Evolutionary conservation across 768 basidiomycete genomes (phyloP), one percentile per base, ranked within the genome.

Genomic region (Crepidotus variabilis): DNA sequence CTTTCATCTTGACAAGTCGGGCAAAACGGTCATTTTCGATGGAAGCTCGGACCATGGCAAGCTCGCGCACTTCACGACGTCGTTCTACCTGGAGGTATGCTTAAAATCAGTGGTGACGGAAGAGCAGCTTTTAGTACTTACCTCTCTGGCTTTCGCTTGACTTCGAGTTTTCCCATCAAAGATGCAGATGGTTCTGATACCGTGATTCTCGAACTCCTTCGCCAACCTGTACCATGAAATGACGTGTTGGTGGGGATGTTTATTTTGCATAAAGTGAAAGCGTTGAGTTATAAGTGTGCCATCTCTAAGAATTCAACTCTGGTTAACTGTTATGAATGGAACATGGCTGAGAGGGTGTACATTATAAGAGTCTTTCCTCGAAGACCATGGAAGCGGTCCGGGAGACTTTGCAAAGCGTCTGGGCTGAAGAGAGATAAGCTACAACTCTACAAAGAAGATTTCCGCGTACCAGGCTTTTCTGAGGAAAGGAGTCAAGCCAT

Each of bases 201-300:
- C 74, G 24, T 75, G 69, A 14, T 83, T 80, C 50, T 75, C 74
- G 32, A 93, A 72, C 60, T 92, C 90, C 47, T 75, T 73, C 6
- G 83, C 72, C 33, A 92, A 76, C 34, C 80, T 78, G 64, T 88
- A 87, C 92, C 92, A 94, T 18, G 89, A 86, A 2, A 90, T 71
- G 20, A 93, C 77, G 68, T 94, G 92, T 28, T 86, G 80, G 61
- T 84, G 76, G 0, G 72, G 74, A 64, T 90, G 84, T 1, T 85
- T 83, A 51, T 77, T 70, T 13, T 78, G 85, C 0, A 85, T 79
- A 68, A 86, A 94, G 65, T 92, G 88, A 47, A 92, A 77, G 21
- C 91, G 82, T 65, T 91, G 90, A 0, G 91, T 94, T 64, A 94
- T 79, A 55, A 94, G 85, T 6, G 91, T 94, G 47, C 86, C 92